Evolutionary conservation across 331 rosid species (phyloP).

Genomic region (Malus hybrid): DNA sequence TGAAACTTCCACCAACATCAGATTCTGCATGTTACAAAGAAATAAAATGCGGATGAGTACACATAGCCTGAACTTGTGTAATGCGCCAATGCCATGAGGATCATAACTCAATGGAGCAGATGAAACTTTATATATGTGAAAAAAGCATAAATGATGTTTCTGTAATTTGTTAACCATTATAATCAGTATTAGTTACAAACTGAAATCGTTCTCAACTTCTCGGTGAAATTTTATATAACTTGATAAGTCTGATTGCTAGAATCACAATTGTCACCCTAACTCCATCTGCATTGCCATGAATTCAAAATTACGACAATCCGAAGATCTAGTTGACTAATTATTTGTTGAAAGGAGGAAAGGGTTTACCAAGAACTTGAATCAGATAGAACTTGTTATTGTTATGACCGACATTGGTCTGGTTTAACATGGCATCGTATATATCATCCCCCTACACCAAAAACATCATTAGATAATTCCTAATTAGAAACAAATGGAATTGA

Average conservation of each 20-base stretch:
- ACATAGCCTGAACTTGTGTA: neutral
- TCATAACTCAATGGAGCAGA: neutral
- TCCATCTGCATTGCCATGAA: neutral
- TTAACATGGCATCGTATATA: constrained; percentile 84
- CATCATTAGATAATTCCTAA: neutral
- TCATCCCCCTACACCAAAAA: constrained; percentile 53
- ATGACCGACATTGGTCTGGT: constrained; percentile 76
- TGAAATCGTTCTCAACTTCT: neutral
- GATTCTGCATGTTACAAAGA: constrained; percentile 48
- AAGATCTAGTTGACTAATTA: neutral
- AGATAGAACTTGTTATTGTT: constrained; percentile 92
- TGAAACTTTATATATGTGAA: neutral
- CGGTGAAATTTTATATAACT: neutral
- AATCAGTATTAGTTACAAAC: neutral
- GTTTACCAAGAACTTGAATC: constrained; percentile 74
- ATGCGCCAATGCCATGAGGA: neutral
- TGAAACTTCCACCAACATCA: constrained; percentile 60
- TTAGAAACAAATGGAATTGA: constrained; percentile 6
- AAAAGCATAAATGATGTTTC: constrained; percentile 35
- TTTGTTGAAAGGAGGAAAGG: constrained; percentile 1
- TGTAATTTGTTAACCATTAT: constrained; percentile 18
- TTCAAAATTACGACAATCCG: neutral
- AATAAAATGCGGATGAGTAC: neutral
- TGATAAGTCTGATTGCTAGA: neutral
- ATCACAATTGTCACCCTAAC: neutral